Evolutionary conservation across 768 basidiomycete genomes (phyloP).

Genomic region (Candolleomyces aberdarensis): DNA sequence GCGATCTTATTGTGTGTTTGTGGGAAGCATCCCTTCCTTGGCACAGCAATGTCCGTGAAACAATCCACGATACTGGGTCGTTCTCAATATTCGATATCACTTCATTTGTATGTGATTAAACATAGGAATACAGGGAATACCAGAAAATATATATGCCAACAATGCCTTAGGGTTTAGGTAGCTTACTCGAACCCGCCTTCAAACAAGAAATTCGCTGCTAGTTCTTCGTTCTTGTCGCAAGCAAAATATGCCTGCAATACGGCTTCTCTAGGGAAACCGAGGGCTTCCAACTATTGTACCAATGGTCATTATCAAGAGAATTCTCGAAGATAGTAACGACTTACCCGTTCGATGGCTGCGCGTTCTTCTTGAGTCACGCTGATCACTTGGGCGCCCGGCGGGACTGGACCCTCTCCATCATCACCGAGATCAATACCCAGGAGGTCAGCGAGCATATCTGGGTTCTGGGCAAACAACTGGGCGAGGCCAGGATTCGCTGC

Average conservation of each 20-base stretch:
- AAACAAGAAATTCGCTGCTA: constrained; percentile 93
- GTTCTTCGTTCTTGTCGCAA: constrained; percentile 95
- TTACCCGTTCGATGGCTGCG: constrained; percentile 84
- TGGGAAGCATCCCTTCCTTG: too few species aligned
- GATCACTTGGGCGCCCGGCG: constrained; percentile 60
- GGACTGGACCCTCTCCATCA: constrained; percentile 36
- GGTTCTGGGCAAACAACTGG: constrained; percentile 65
- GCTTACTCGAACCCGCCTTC: constrained; percentile 58
- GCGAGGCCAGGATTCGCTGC: constrained; percentile 72
- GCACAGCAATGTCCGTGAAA: too few species aligned
- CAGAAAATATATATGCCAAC: not conserved
- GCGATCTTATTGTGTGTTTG: too few species aligned
- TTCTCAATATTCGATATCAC: too few species aligned
- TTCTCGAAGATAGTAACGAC: constrained; percentile 23
- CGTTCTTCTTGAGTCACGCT: constrained; percentile 84
- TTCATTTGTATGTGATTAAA: too few species aligned
- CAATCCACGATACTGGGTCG: too few species aligned
- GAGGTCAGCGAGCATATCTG: constrained; percentile 62
- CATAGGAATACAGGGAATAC: not conserved
- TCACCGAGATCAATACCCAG: constrained; percentile 48
- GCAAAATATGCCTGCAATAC: constrained; percentile 92
- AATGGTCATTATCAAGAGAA: not conserved
- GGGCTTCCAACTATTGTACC: constrained; percentile 63
- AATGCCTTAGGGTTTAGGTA: not conserved
- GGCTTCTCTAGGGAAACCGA: constrained; percentile 81